Base-by-base conservation (phyloP, 352 stramenopile species). In the Saprolegnia diclina region DNA sequence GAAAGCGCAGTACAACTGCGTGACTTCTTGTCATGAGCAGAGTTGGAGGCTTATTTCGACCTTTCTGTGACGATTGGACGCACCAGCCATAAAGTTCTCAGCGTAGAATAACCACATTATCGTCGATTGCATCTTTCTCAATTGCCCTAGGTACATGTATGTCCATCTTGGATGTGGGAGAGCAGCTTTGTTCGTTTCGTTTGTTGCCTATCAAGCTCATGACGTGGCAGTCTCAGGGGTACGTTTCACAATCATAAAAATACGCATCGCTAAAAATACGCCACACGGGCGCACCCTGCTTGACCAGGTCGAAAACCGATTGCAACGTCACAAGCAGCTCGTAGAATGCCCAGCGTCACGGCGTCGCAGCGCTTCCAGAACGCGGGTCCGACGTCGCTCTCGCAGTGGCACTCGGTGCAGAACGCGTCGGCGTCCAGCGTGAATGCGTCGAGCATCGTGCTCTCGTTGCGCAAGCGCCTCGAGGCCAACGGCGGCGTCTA, bases 391-490 rank as follows among this genome's bases (percentile, higher is more conserved):
- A 83, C 81, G 64, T 88, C 82, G 63, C 71, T 91, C 37, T 89
- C 79, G 32, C 78, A 90, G 66, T 91, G 83, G 83, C 88, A 90
- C 73, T 73, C 70, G 19, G 57, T 78, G 59, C 83, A 91, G 64
- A 83, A 91, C 71, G 77, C 88, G 66, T 85, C 73, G 14, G 81
- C 82, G 18, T 76, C 82, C 16, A 76, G 87, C 32, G 75, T 91
- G n/a, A 79, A 90, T 50, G 63, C 88, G 5, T 59, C 64, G 5
- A 73, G 72, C 14, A 72, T 91, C 10, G 67, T 89, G 52, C 66
- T 73, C 6, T 76, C 71, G 18, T 37, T 89, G 1, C 80, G 81
- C 53, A 73, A 56, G 13, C 63, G 72, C 6, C 67, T 91, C 0
- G 79, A 79, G 1, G 24, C 74, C 4, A 76, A 81, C 18, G 83